A percentile compares a stretch with the other conserved stretches of the same genome.
Evolutionary conservation across 225 moss, liverwort and hornwort genomes (phyloP).

Genomic region (Thuidium tamariscinum): DNA sequence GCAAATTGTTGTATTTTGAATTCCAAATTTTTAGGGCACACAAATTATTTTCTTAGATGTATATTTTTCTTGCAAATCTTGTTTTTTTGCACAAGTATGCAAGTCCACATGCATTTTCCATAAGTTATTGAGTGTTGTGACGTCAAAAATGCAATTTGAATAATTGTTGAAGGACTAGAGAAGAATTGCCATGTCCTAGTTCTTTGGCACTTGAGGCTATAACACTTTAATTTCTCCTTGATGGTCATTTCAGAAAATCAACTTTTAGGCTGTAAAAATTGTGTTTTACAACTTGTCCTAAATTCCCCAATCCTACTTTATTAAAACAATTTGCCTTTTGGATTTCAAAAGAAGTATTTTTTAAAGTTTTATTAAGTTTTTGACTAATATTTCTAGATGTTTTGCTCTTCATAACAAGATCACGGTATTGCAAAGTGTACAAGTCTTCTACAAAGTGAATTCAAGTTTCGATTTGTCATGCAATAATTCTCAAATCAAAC

Average conservation of each 20-base stretch:
- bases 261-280: not conserved
- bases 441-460: not conserved
- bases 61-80: rapidly evolving
- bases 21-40: rapidly evolving
- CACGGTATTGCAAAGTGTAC: not conserved
- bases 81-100: rapidly evolving
- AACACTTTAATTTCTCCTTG: rapidly evolving
- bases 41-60: not conserved
- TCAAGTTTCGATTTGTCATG: not conserved
- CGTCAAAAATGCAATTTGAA: not conserved
- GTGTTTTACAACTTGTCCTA: rapidly evolving
- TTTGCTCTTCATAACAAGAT: not conserved
- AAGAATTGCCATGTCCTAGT: not conserved
- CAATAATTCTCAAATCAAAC: not conserved
- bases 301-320: not conserved
- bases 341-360: not conserved
- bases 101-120: rapidly evolving
- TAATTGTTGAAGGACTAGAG: not conserved
- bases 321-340: not conserved
- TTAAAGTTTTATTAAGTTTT: not conserved
- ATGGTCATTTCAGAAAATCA: not conserved
- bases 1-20: rapidly evolving
- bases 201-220: rapidly evolving
- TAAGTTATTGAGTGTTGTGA: not conserved
- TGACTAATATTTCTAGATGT: not conserved